Evolutionary conservation across 2,329 filamentous ascomycete species (phyloP), one percentile per base, ranked within the genome.

Genomic region (Septoria linicola): DNA sequence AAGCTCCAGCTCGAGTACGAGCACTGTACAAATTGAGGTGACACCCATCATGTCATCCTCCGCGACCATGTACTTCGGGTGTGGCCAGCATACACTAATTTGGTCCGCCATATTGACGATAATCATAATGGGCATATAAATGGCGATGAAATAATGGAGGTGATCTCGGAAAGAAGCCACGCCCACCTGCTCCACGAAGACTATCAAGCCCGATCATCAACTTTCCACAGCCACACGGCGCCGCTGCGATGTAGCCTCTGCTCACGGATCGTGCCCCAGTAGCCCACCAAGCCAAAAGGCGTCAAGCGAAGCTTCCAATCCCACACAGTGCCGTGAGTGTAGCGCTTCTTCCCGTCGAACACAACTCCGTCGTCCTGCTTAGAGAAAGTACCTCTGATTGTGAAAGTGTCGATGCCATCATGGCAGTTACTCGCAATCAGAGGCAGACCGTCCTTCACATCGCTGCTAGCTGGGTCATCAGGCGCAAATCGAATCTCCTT

Each of bases 241-340:
- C 53, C 43, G 20, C 40, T 36, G 21, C 43, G 36, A 1, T 20
- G 3, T 11, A 51, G 40, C 1, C 23, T 23, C n/a, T 39, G 36
- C 6, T 35, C 32, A 14, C 14, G 13, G 10, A 32, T 17, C 8
- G 17, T 48, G 13, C 40, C 45, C 53, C 49, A 55, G 43, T 46
- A 49, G n/a, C 53, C 53, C 13, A 55, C 34, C 19, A 55, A n/a
- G 2, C 53, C 53, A 13, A 53, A 49, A 1, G 53, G 53, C 5
- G 53, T 53, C 10, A 55, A 10, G 19, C 51, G 41, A 5, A 55
- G 19, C 8, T 41, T 25, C 53, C 53, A 53, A 17, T 42, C 35
- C 53, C 53, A 49, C 3, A 10, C 20, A 7, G 34, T 34, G 4
- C 47, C 41, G 20, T 46, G 25, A 10, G 25, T 21, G 25, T 53